Conservation (phyloP, 805 yeast genomes). For the Candida chilensis region DNA sequence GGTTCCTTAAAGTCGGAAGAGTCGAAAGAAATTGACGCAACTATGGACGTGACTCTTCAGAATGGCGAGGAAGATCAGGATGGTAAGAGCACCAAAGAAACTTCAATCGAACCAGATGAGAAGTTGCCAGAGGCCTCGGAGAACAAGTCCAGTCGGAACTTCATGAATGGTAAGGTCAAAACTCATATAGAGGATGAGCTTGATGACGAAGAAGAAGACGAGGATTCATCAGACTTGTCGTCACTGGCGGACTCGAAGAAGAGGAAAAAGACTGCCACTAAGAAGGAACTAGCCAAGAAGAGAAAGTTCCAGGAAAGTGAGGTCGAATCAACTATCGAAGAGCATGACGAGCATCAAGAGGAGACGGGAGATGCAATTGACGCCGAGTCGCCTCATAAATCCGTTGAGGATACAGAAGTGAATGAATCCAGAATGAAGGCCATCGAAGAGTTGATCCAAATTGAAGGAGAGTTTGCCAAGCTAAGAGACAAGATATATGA, state of each 20-base stretch:
- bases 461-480: constrained; percentile 81
- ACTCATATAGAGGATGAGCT: constrained; percentile 1
- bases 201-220: no score
- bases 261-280: neutral
- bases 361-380: constrained; percentile 4
- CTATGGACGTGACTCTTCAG: no score
- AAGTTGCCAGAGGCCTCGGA: no score
- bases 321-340: constrained; percentile 1
- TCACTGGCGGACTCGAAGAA: neutral
- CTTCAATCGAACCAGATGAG: no score
- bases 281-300: neutral
- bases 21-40: no score
- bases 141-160: no score
- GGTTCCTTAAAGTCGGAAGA: no score
- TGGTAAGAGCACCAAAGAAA: no score
- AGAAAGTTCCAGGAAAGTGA: constrained; percentile 1
- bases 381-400: constrained; percentile 1
- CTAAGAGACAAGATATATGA: constrained; percentile 79
- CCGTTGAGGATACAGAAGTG: constrained; percentile 10
- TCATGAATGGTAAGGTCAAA: neutral
- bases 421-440: constrained; percentile 50
- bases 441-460: constrained; percentile 61
- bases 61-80: no score
- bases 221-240: neutral
- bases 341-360: neutral